Evolutionary conservation across 495 filamentous ascomycete species (phyloP).

Genomic region (Neurospora pannonica): DNA sequence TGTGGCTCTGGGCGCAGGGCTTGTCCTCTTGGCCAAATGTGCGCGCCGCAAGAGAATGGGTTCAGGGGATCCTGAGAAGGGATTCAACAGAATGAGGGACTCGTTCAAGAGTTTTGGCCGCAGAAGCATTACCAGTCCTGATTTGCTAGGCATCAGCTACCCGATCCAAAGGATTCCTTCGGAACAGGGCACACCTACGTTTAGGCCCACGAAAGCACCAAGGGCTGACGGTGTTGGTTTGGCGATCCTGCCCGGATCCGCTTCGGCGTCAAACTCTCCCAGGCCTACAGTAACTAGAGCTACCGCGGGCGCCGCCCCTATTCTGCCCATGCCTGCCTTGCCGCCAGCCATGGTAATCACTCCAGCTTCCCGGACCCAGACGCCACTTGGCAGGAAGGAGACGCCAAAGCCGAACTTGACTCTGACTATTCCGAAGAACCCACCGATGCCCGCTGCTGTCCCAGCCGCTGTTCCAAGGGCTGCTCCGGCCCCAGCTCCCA

Average conservation of each 20-base stretch:
- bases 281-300: not conserved
- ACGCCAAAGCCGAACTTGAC: conserved; percentile 25
- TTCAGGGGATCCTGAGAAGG: conserved; percentile 23
- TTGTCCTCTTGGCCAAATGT: conserved; percentile 33
- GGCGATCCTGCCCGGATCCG: conserved; percentile 25
- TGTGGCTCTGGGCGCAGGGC: conserved; percentile 25
- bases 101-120: conserved; percentile 16
- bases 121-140: conserved; percentile 4
- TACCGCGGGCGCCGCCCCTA: not conserved
- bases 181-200: not conserved
- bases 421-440: conserved; percentile 20
- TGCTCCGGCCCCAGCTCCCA: conserved; percentile 7
- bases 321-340: not conserved
- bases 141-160: conserved; percentile 19
- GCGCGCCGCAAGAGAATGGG: conserved; percentile 25
- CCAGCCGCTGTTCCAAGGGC: conserved; percentile 1
- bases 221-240: conserved; percentile 29
- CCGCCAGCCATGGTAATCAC: conserved; percentile 7
- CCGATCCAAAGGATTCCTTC: conserved; percentile 20
- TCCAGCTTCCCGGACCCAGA: conserved; percentile 13
- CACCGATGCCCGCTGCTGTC: not conserved
- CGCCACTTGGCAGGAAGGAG: conserved; percentile 8
- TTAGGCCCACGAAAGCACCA: conserved; percentile 15
- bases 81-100: conserved; percentile 28
- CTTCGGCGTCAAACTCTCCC: conserved; percentile 6